Percentiles rank a stretch among this genome's conserved stretches.
phyloP scores from a whole-genome alignment of 2,329 filamentous ascomycete genomes.

The Epicoccum sorghinum region DNA sequence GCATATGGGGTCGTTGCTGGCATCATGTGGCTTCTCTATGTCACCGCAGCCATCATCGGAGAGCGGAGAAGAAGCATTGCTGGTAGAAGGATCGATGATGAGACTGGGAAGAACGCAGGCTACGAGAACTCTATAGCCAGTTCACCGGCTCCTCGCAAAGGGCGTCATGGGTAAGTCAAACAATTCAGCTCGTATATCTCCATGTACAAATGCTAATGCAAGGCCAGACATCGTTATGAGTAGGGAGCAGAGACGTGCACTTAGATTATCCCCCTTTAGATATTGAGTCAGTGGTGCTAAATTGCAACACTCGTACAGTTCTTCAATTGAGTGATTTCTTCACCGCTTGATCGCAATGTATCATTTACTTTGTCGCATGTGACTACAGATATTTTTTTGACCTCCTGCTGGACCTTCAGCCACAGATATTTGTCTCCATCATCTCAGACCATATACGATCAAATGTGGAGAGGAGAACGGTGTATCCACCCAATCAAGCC shows the following conservation, averaged over 20 bases:
- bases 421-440: not conserved
- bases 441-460: not conserved
- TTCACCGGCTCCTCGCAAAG: conserved; percentile 5
- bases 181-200: no score
- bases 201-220: not conserved
- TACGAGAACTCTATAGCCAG: not conserved
- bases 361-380: no score
- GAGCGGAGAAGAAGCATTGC: conserved; percentile 29
- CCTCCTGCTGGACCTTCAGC: not conserved
- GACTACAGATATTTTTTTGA: not conserved
- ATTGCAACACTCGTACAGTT: no score
- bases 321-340: no score
- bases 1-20: conserved; percentile 44
- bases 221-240: conserved; percentile 1
- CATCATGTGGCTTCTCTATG: conserved; percentile 44
- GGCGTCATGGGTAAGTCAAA: conserved; percentile 9
- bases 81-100: conserved; percentile 19
- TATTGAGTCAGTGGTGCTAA: no score
- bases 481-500: not conserved
- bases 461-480: conserved; percentile 1
- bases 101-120: not conserved
- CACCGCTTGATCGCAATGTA: no score
- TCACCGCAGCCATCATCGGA: conserved; percentile 34
- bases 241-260: not conserved
- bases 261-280: no score